phyloP scores from a whole-genome alignment of 306 rosid genomes.

The Coriaria nepalensis region DNA sequence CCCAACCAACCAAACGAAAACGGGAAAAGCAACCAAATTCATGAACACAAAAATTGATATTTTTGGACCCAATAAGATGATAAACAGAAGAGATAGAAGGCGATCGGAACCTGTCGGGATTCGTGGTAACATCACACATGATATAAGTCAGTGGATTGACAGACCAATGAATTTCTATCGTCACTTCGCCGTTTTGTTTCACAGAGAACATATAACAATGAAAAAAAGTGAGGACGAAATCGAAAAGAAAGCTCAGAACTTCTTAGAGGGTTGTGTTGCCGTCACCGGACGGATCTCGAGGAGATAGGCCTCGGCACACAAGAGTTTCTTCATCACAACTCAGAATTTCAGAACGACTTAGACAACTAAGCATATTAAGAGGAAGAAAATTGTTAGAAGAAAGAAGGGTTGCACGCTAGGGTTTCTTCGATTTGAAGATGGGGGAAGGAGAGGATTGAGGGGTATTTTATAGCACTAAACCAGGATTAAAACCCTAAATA shows the following conservation, averaged over 20 bases:
- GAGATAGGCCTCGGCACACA: conserved; percentile 44
- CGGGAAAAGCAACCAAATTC: background rate
- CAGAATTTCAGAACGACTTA: background rate
- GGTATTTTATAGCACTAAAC: too few relatives aligned
- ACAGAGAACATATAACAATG: background rate
- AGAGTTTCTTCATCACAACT: conserved; percentile 44
- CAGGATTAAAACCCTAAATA: too few relatives aligned
- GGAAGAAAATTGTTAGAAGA: background rate
- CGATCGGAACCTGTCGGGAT: conserved; percentile 99
- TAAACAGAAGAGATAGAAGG: background rate
- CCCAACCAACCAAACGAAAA: background rate
- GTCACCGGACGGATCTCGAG: conserved; percentile 33
- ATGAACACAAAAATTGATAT: background rate
- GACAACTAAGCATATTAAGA: background rate
- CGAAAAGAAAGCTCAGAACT: conserved; percentile 67
- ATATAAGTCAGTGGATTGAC: conserved; percentile 61
- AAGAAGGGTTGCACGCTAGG: conserved; percentile 4
- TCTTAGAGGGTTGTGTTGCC: conserved; percentile 90
- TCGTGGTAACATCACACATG: conserved; percentile 48
- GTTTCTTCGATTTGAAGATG: too few relatives aligned
- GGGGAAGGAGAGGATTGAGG: too few relatives aligned
- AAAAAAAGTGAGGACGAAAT: too few relatives aligned
- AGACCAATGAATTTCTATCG: conserved; percentile 55
- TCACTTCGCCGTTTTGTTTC: conserved; percentile 44
- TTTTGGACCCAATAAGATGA: too few relatives aligned